Evolutionary conservation across 2,329 filamentous ascomycete species (phyloP).

Genomic region (Aspergillus aculeatus): DNA sequence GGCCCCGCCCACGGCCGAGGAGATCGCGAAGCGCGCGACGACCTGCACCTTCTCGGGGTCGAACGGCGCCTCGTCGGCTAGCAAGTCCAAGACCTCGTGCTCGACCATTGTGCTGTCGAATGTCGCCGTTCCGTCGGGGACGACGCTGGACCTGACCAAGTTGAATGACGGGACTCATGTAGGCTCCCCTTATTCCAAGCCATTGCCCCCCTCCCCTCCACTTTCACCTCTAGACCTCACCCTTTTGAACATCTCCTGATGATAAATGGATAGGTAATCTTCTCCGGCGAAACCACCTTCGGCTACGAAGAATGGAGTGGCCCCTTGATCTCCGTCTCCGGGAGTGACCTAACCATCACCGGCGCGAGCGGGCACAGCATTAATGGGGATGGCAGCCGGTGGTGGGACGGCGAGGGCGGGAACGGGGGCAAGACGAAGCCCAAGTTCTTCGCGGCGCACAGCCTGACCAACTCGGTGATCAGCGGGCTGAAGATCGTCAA

Average conservation of each 20-base stretch:
- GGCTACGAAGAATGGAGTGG: conserved; percentile 65
- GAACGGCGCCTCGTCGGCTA: not conserved
- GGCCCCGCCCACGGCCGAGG: not conserved
- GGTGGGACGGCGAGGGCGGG: conserved; percentile 60
- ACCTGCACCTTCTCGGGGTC: not conserved
- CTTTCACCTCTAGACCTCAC: no score
- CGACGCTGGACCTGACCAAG: not conserved
- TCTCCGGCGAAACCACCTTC: conserved; percentile 65
- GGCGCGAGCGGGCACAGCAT: conserved; percentile 54
- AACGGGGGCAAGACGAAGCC: conserved; percentile 65
- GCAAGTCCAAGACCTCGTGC: conserved; percentile 6
- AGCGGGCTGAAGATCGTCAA: conserved; percentile 36
- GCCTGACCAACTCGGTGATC: conserved; percentile 33
- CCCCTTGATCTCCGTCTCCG: conserved; percentile 62
- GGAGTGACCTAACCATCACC: conserved; percentile 54
- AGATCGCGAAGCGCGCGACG: conserved; percentile 1
- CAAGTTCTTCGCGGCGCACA: conserved; percentile 59
- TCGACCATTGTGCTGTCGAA: conserved; percentile 2
- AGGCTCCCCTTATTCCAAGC: no score
- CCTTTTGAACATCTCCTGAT: not conserved
- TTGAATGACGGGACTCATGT: conserved; percentile 2
- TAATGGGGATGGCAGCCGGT: conserved; percentile 55
- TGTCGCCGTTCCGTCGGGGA: not conserved
- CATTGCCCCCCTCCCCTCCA: no score
- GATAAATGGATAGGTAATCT: conserved; percentile 49